Evolutionary conservation across 805 yeast species (phyloP).

Genomic region (Metschnikowia lachancei): DNA sequence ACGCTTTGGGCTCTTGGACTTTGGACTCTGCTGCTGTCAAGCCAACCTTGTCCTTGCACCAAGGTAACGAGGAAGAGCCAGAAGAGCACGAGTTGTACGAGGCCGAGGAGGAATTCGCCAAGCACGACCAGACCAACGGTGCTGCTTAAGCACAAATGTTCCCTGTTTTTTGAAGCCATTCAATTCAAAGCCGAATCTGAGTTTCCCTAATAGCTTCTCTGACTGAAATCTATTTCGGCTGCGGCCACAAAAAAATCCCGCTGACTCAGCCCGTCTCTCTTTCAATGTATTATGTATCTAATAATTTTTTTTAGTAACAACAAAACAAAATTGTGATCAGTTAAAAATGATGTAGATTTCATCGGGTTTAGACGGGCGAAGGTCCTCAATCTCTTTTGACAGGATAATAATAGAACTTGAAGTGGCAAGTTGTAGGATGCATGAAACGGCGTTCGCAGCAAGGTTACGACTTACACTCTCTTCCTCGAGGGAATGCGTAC

Average conservation of each 20-base stretch:
- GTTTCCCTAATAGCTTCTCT: conserved; percentile 6
- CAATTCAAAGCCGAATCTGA: conserved; percentile 4
- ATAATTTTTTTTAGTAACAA: conserved; percentile 4
- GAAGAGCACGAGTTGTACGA: conserved; percentile 44
- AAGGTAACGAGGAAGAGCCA: conserved; percentile 51
- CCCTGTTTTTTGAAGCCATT: background rate
- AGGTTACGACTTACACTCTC: conserved; percentile 8
- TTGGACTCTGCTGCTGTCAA: conserved; percentile 91
- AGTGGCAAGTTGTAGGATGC: conserved; percentile 17
- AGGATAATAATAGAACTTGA: background rate
- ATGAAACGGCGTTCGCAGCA: conserved; percentile 19
- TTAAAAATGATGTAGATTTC: conserved; percentile 10
- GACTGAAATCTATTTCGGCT: conserved; percentile 2
- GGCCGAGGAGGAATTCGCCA: conserved; percentile 55
- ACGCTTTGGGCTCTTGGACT: conserved; percentile 94
- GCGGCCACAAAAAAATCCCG: background rate
- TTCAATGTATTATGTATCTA: conserved; percentile 8
- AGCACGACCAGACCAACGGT: conserved; percentile 31
- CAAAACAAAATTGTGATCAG: conserved; percentile 3
- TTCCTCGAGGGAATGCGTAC: conserved; percentile 1
- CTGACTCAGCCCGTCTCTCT: conserved; percentile 4
- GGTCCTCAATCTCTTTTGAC: background rate
- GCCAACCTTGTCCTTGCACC: conserved; percentile 81
- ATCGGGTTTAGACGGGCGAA: conserved; percentile 1
- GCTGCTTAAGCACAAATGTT: conserved; percentile 19